Base-by-base conservation (phyloP, 2,329 filamentous ascomycete species). In the Pseudogymnoascus sp. region DNA sequence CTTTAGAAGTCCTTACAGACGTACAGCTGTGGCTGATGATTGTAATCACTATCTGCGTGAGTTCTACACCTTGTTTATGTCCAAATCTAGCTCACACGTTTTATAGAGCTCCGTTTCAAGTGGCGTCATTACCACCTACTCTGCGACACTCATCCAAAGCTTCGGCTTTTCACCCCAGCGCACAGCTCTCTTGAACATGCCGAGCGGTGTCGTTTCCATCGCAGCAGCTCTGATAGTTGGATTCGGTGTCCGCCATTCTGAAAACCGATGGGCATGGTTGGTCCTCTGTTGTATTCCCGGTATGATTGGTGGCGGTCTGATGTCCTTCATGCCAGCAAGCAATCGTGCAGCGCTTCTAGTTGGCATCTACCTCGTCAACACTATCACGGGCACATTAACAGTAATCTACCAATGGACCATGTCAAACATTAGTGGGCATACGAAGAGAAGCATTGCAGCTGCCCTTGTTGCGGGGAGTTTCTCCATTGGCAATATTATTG, bases 91-190 rank as follows among this genome's bases (percentile, higher is more conserved):
- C 70, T 6, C 6, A 33, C 59, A 4, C 50, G 20, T 22, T 22
- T 22, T 22, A 22, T 22, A 76, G 71, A 70, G 80, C 30, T 81
- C 78, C 5, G 76, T 81, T n/a, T 80, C 79, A 0, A 78, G 75
- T 61, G 81, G 81, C 54, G 79, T 83, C 36, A 74, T 83, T 54
- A 81, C 78, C 1, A 81, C 78, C 1, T 84, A 83, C 69, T 83
- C 81, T 2, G 71, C 81, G 1, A 83, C 80, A 3, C 71, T 84
- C 9, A 82, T 83, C 62, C 72, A 70, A 30, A 76, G 74, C 61
- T 72, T 83, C 36, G 76, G 78, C 9, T 82, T 78, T 64, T 68
- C 3, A 67, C 78, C 1, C 77, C 76, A 64, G 68, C 73, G 33
- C 20, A 73, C 80, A 3, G 79, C 81, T 2, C 71, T 84, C 5